Base-by-base conservation (phyloP, 2,329 filamentous ascomycete species). In the Alternaria postmessia region DNA sequence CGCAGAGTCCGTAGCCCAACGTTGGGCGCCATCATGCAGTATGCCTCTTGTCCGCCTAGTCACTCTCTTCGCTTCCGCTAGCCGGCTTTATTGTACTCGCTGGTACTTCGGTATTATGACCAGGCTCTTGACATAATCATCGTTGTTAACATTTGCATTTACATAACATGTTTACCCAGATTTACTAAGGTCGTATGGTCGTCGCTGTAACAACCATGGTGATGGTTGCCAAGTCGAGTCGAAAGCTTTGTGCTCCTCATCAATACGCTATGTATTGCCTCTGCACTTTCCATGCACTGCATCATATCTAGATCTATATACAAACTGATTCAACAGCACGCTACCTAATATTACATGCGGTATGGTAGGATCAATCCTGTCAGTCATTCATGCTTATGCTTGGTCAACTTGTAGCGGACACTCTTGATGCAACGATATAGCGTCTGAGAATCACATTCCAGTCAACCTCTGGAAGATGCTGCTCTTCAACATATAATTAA, bases 21-120 rank as follows among this genome's bases (percentile, higher is more conserved):
- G 32, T 49, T 49, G 46, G 46, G 30, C 46, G 18, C 18, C 46
- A 49, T 49, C 16, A 49, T 42, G 39, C 39, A 16, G 39, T n/a
- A 49, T 36, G 46, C 32, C 46, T 38, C 32, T 36, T 26, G 30
- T 24, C 34, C 34, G 36, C 46, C 14, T 26, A 26, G 46, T n/a
- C 46, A 5, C 20, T 49, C 30, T 24, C 20, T 22, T 24, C 32
- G 30, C 14, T 48, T 34, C 18, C 30, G 30, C 5, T 49, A 26
- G 20, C 14, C 14, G 46, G 34, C 20, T n/a, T 49, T 38, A 14
- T 49, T 49, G 32, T 24, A 26, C 22, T 49, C 20, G 46, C 46
- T 26, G 11, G 9, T 49, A 49, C 16, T 38, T 49, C 46, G 32
- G 46, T 18, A 14, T 38, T n/a, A 36, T 49, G 32, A 38, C 46